Base-by-base conservation (phyloP, 306 rosid genomes). In the Glycine latifolia region DNA sequence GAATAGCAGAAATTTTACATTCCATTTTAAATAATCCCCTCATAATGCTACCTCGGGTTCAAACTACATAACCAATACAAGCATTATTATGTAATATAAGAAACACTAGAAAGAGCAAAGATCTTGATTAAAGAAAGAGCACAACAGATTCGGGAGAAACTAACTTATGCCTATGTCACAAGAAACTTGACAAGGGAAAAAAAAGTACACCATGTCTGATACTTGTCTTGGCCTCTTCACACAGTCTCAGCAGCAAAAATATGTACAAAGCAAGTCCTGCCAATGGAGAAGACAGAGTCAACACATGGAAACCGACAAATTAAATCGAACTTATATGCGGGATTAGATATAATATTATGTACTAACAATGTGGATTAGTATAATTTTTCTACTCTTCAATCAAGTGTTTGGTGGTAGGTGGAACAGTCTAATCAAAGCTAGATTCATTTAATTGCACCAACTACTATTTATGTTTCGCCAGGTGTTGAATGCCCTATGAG, bases 181-280 rank as follows among this genome's bases (percentile, higher is more conserved):
- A 74, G 53, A 70, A 78, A 84, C 81, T 78, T 78, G 78, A 74
- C 79, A 73, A 67, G 81, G 58, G 8, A 62, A 75, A 75, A 61
- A 26, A 77, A 69, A 12, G 56, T 56, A 71, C 86, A 78, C 53
- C 48, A 12, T 53, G 73, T 81, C 77, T 69, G 82, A 68, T 73
- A 75, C 79, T 73, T 74, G 79, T 81, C 69, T 52, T 73, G 61
- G 75, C 84, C 67, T 84, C 85, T 77, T 78, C 86, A 78, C 76
- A 73, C 73, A 70, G 75, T 84, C 78, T 78, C 76, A 82, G 77
- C 69, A 43, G 80, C 82, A 80, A 81, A 84, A 87, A 75, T 65
- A 82, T 79, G 41, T 85, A 82, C 86, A 70, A 54, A 71, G 46
- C 74, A 87, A 65, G 79, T 63, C 84, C 88, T 87, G 83, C 78